Evolutionary conservation across 2,329 filamentous ascomycete genomes (phyloP).

Genomic region (Davidsoniella australis): DNA sequence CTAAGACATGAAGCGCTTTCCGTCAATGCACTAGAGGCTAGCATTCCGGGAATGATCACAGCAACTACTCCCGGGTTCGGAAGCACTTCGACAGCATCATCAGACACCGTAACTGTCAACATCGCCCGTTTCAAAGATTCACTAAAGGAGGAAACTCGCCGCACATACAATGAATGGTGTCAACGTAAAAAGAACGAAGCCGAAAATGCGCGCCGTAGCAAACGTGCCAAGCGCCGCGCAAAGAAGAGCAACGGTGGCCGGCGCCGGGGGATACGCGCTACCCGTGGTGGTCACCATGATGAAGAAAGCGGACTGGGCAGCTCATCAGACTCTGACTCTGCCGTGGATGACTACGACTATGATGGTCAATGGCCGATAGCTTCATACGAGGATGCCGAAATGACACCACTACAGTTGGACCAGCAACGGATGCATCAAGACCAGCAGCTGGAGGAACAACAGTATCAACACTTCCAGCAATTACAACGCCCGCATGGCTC

Average conservation of each 20-base stretch:
- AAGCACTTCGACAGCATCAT: not conserved
- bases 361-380: constrained; percentile 7
- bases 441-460: not conserved
- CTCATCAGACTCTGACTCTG: not conserved
- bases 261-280: not conserved
- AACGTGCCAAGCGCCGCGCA: constrained; percentile 1
- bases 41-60: not conserved
- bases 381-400: constrained; percentile 3
- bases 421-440: not conserved
- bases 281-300: not conserved
- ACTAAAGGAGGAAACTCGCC: constrained; percentile 5
- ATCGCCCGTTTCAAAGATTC: constrained; percentile 3
- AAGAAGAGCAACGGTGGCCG: not conserved
- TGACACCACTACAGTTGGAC: not conserved
- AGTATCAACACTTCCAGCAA: not conserved
- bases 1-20: not conserved
- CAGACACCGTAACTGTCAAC: not conserved
- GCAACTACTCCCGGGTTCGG: not conserved
- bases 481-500: no score
- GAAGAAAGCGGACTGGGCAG: not conserved
- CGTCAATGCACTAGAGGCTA: not conserved
- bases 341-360: constrained; percentile 2
- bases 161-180: constrained; percentile 9
- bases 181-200: constrained; percentile 4
- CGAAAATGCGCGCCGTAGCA: constrained; percentile 2